Base-by-base conservation (phyloP, 1,139 yeast genomes). In the Suhomyces maxii region DNA sequence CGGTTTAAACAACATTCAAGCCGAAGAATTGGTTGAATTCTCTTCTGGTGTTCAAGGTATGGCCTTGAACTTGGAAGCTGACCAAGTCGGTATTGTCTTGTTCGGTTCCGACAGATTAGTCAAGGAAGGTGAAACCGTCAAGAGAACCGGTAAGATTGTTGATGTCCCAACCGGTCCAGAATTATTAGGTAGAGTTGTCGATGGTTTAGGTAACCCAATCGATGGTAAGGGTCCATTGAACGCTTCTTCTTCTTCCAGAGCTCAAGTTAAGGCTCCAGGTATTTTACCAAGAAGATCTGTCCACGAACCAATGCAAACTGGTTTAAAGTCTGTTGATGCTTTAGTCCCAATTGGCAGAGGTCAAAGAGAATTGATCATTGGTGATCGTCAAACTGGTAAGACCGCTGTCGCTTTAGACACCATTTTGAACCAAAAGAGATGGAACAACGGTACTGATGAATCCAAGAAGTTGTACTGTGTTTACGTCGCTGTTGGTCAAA, bases 381-480 rank as follows among this genome's bases (percentile, higher is more conserved):
- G 99, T 86, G 99, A 93, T 78, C 93, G 99, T 85, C 99, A 93
- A 83, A 93, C 99, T 65, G 99, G 99, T 87, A 93, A 93, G 84
- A 93, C 99, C 69, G 97, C 98, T 60, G 97, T 93, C 65, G 99
- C 98, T 65, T 76, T 93, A 66, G 99, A 93, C 79, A 85, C 99
- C 79, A 93, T 93, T 71, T 86, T 93, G 73, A 93, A 93, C 83
- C 99, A 93, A 82, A 93, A 91, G 89, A 88, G 96, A 81, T 89
- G 97, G 96, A 93, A 95, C 85, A 75, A 80, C 65, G 96, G 96
- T 76, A 53, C 78, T 56, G 99, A 93, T 73, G 99, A 93, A 83
- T 76, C 85, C 71, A 93, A 95, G 87, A 93, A 93, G 82, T 84
- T 93, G 71, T 93, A 93, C 93, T 93, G 99, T 88, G 97, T 93